Conservation (phyloP, 1,284 basidiomycete genomes). For the Mrakiaceae sp. region DNA sequence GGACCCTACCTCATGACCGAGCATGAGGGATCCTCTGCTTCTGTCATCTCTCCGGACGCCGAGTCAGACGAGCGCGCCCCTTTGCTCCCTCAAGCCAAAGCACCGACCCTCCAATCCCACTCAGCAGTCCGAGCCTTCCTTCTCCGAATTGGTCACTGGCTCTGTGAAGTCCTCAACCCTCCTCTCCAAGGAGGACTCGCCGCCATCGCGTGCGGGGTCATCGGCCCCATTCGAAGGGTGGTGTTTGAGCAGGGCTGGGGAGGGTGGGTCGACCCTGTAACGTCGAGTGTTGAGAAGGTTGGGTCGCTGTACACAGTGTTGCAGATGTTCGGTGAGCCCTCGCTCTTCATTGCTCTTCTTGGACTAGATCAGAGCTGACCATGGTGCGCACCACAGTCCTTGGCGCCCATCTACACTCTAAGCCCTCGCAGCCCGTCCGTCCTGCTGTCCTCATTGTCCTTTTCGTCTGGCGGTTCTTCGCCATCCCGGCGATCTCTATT, state of each 20-base stretch:
- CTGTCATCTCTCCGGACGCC: background rate
- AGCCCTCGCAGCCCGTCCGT: slow-evolving; percentile 22
- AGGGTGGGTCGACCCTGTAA: slow-evolving; percentile 18
- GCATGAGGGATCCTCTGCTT: background rate
- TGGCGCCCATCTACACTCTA: slow-evolving; percentile 13
- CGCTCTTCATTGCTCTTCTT: background rate
- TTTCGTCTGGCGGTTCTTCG: slow-evolving; percentile 28
- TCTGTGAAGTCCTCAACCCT: slow-evolving; percentile 17
- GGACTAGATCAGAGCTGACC: too few species aligned
- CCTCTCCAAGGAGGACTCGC: slow-evolving; percentile 28
- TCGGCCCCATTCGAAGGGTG: background rate
- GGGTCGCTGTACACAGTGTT: slow-evolving; percentile 30
- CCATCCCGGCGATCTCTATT: slow-evolving; percentile 27
- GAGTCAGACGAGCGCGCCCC: background rate
- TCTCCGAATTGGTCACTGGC: too few species aligned
- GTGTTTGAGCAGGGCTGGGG: slow-evolving; percentile 13
- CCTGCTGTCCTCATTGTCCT: slow-evolving; percentile 24
- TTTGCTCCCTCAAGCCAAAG: background rate
- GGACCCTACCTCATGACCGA: slow-evolving; percentile 16
- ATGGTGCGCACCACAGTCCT: slow-evolving; percentile 20
- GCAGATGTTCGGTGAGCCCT: slow-evolving; percentile 26
- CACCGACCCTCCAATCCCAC: too few species aligned
- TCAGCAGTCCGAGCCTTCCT: too few species aligned
- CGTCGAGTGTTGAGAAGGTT: slow-evolving; percentile 24
- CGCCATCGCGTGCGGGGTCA: slow-evolving; percentile 26